These are phyloP conservation scores for Boeremia lycopersici DNA, from an alignment of 2,329 filamentous ascomycete genomes.

Conservation along the genomic window DNA sequence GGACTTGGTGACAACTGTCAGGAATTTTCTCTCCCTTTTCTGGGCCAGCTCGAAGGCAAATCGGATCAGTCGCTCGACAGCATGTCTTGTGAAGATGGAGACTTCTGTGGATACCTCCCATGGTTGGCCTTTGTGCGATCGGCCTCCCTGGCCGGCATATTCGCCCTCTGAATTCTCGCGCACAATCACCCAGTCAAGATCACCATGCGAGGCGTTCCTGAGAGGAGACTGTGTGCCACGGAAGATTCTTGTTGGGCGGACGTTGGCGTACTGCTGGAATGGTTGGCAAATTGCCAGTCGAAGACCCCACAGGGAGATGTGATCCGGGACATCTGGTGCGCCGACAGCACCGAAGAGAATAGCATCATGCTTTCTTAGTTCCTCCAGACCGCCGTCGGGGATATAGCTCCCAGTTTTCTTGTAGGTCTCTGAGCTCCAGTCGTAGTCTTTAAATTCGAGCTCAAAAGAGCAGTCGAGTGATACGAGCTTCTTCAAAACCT, in stretches of 20 bases:
- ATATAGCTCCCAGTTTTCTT: constrained; percentile 70
- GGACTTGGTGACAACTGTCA: constrained; percentile 70
- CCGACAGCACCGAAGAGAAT: constrained; percentile 73
- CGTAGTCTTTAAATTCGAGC: constrained; percentile 66
- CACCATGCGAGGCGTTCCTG: constrained; percentile 58
- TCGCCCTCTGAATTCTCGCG: constrained; percentile 72
- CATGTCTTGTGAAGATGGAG: constrained; percentile 66
- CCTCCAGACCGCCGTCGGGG: constrained; percentile 63
- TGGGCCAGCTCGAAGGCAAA: constrained; percentile 68
- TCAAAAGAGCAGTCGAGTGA: constrained; percentile 61
- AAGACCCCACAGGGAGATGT: constrained; percentile 63
- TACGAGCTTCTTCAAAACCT: constrained; percentile 63
- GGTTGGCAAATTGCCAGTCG: constrained; percentile 62
- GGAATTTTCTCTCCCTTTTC: constrained; percentile 60
- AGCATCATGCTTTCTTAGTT: constrained; percentile 65
- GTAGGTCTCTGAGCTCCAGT: constrained; percentile 71
- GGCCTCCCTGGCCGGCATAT: constrained; percentile 68
- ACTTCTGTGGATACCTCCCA: constrained; percentile 69
- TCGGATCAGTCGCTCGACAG: constrained; percentile 64
- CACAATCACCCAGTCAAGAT: constrained; percentile 70
- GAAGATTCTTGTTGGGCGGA: constrained; percentile 65
- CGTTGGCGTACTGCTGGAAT: constrained; percentile 63
- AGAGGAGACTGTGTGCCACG: constrained; percentile 66
- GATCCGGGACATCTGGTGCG: constrained; percentile 63
- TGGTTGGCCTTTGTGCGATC: constrained; percentile 62